phyloP scores from a whole-genome alignment of 139 green algal genomes.

The Chlamydomonas eustigma region DNA sequence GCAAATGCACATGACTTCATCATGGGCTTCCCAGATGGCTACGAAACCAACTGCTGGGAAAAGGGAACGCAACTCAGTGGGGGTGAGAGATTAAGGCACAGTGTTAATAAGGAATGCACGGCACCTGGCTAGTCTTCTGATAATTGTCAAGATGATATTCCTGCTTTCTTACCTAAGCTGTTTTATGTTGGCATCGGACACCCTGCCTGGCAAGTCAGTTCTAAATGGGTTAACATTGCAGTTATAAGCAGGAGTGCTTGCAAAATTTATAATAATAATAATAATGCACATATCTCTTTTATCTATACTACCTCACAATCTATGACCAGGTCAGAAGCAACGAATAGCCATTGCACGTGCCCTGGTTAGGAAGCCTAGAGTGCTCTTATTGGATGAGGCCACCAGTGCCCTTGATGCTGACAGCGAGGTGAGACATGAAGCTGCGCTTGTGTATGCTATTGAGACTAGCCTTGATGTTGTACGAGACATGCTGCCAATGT shows the following conservation, averaged over 20 bases:
- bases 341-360: slow-evolving; percentile 91
- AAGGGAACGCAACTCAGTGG: slow-evolving; percentile 75
- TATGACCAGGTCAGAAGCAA: slow-evolving; percentile 70
- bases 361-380: slow-evolving; percentile 66
- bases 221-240: too few relatives aligned
- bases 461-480: too few relatives aligned
- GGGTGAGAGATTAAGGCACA: slow-evolving; percentile 49
- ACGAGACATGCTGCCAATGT: too few relatives aligned
- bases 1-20: slow-evolving; percentile 87
- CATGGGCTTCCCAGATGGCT: slow-evolving; percentile 66
- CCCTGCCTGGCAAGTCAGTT: too few relatives aligned
- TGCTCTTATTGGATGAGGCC: slow-evolving; percentile 55
- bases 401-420: slow-evolving; percentile 66
- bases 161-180: too few relatives aligned
- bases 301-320: slow-evolving; percentile 25
- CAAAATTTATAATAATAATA: slow-evolving; percentile 35
- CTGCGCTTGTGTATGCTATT: too few relatives aligned
- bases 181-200: too few relatives aligned
- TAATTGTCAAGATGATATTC: too few relatives aligned
- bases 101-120: too few relatives aligned
- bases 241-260: too few relatives aligned
- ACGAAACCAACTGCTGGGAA: slow-evolving; percentile 81
- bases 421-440: slow-evolving; percentile 32
- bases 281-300: too few relatives aligned
- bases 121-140: too few relatives aligned